These are phyloP conservation scores for Triticum turgidum DNA, from an alignment of 176 grass and related monocot species.

Conservation along the genomic window DNA sequence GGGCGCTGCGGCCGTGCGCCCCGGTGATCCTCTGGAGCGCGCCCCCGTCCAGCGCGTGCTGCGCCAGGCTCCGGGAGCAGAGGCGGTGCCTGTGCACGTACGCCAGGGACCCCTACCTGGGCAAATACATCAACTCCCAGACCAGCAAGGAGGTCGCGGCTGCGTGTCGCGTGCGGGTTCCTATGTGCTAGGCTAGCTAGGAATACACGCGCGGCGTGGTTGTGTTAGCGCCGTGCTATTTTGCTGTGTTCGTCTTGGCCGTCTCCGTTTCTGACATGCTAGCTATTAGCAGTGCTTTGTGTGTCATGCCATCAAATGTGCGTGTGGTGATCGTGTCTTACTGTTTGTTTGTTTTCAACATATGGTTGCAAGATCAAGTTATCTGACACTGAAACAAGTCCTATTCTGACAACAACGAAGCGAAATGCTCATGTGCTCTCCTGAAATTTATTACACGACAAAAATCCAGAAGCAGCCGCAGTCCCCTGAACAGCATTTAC, in stretches of 20 bases:
- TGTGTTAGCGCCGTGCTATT: neutral
- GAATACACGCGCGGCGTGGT: neutral
- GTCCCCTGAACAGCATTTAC: neutral
- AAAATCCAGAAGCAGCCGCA: neutral
- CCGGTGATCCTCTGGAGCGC: slow-evolving; percentile 40
- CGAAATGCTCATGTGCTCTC: too few species aligned
- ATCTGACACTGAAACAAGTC: neutral
- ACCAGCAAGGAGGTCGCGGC: slow-evolving; percentile 53
- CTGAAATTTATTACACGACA: neutral
- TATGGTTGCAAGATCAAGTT: neutral
- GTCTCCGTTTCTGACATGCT: neutral
- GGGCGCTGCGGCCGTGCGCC: slow-evolving; percentile 52
- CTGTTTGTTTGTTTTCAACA: neutral
- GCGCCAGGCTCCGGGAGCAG: slow-evolving; percentile 55
- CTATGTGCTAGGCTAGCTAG: slow-evolving; percentile 32
- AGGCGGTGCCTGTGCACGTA: slow-evolving; percentile 70
- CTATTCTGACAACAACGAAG: neutral
- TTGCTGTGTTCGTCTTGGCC: neutral
- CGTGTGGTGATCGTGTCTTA: neutral
- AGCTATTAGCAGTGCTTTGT: neutral
- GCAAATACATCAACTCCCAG: slow-evolving; percentile 54
- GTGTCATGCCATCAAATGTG: too few species aligned
- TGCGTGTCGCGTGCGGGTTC: slow-evolving; percentile 33
- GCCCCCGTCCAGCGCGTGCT: slow-evolving; percentile 50
- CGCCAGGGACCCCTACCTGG: slow-evolving; percentile 43